These are phyloP conservation scores for Penicillium taxi DNA, from an alignment of 495 filamentous ascomycete genomes.

Conservation along the genomic window DNA sequence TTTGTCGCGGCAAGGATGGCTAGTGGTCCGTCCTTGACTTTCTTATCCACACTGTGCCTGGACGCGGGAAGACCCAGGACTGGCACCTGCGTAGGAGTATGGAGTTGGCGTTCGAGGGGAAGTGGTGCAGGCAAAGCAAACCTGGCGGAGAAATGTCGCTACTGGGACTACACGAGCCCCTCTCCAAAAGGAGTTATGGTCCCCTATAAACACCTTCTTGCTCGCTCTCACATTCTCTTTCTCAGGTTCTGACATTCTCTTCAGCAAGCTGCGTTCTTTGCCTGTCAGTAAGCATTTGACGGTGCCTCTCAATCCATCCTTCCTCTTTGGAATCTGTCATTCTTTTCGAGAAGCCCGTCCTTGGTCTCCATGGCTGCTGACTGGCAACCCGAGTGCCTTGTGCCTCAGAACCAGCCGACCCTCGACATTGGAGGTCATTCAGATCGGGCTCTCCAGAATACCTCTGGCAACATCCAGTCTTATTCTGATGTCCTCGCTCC, in stretches of 20 bases:
- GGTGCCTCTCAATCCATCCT: constrained; percentile 26
- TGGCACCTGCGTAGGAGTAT: constrained; percentile 28
- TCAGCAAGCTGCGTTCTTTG: constrained; percentile 38
- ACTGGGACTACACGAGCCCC: constrained; percentile 28
- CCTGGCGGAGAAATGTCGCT: constrained; percentile 34
- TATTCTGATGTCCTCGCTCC: constrained; percentile 33
- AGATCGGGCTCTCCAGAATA: constrained; percentile 41
- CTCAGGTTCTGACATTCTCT: constrained; percentile 45
- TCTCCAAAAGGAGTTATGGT: constrained; percentile 31
- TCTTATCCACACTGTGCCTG: constrained; percentile 21
- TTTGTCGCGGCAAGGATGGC: constrained; percentile 35
- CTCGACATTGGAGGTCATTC: constrained; percentile 36
- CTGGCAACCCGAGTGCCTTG: constrained; percentile 40
- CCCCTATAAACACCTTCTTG: constrained; percentile 45
- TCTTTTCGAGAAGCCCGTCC: constrained; percentile 42
- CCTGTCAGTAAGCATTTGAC: constrained; percentile 38
- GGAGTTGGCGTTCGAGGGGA: constrained; percentile 37
- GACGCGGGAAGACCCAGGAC: constrained; percentile 29
- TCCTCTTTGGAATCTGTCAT: constrained; percentile 44
- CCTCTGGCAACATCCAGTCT: constrained; percentile 43
- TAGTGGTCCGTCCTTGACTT: constrained; percentile 24
- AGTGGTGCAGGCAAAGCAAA: constrained; percentile 30
- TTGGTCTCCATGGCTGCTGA: constrained; percentile 44
- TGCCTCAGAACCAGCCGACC: constrained; percentile 36
- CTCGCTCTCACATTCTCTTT: constrained; percentile 53